Conservation (phyloP, 192 early-diverging fungal genomes). For the Cetraspora pellucida region DNA sequence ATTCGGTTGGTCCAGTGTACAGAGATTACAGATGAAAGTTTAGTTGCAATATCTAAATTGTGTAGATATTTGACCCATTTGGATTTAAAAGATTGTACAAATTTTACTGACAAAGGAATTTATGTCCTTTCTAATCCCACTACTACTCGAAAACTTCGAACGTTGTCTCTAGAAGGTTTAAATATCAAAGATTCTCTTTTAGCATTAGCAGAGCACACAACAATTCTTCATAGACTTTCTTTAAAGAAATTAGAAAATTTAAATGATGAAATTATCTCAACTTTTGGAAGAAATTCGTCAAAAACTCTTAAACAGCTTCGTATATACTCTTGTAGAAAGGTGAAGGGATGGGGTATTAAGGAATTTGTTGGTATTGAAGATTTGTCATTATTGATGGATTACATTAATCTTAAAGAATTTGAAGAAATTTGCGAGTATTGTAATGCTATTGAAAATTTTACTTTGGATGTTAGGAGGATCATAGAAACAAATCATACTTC, state of each 20-base stretch:
- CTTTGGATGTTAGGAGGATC: not conserved
- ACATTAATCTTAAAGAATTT: not conserved
- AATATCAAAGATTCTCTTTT: conserved; percentile 1
- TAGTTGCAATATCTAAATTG: not conserved
- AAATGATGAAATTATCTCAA: not conserved
- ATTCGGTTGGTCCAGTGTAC: not conserved
- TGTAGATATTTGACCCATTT: not conserved
- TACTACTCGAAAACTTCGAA: not conserved
- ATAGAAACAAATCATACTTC: not conserved
- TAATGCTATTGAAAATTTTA: not conserved
- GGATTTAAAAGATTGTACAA: not conserved
- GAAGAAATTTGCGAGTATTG: not conserved
- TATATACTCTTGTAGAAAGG: not conserved
- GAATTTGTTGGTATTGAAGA: not conserved
- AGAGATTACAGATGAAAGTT: not conserved
- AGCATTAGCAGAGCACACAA: not conserved
- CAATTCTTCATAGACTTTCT: not conserved
- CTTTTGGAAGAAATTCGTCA: not conserved
- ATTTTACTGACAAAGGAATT: not conserved
- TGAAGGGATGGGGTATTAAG: not conserved
- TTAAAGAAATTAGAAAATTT: not conserved
- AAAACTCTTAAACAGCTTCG: not conserved
- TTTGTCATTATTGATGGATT: not conserved
- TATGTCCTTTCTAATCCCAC: not conserved
- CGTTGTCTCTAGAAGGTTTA: not conserved